Conservation (phyloP, 495 filamentous ascomycete species). For the Aspergillus affinis region DNA sequence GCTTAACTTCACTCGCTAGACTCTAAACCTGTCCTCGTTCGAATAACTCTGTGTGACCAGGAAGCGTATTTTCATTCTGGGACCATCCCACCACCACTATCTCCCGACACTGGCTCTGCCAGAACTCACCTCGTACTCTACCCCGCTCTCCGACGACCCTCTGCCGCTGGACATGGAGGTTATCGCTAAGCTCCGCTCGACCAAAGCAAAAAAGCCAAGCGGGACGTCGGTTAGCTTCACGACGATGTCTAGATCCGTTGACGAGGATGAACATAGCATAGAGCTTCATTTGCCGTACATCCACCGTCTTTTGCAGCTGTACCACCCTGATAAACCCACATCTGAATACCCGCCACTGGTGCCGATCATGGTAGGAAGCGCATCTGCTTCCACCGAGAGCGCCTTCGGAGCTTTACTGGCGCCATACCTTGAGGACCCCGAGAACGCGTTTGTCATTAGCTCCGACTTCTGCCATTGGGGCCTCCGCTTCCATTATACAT, state of each 20-base stretch:
- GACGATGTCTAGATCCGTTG: constrained; percentile 66
- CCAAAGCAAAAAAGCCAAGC: constrained; percentile 34
- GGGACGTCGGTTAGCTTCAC: constrained; percentile 56
- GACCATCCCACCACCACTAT: constrained; percentile 88
- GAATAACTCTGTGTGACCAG: constrained; percentile 32
- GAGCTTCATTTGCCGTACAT: constrained; percentile 97
- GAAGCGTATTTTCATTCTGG: constrained; percentile 91
- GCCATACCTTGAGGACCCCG: constrained; percentile 73
- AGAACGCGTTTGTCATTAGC: constrained; percentile 80
- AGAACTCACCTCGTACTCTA: constrained; percentile 71
- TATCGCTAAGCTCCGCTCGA: constrained; percentile 60
- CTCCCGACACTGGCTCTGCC: constrained; percentile 77
- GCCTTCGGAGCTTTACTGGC: constrained; percentile 70
- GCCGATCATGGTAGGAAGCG: constrained; percentile 87
- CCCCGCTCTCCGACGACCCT: constrained; percentile 77
- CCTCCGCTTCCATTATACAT: constrained; percentile 78
- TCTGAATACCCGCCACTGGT: constrained; percentile 70
- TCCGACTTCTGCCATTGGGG: constrained; percentile 99
- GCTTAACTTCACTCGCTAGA: constrained; percentile 13
- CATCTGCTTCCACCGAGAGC: constrained; percentile 62
- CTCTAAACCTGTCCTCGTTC: background rate
- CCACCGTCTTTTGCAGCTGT: constrained; percentile 67
- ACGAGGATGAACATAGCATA: constrained; percentile 90
- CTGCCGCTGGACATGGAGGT: constrained; percentile 69
- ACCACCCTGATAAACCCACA: constrained; percentile 35